Conservation (phyloP, 441 rosid genomes). For the Gossypium schwendimanii region DNA sequence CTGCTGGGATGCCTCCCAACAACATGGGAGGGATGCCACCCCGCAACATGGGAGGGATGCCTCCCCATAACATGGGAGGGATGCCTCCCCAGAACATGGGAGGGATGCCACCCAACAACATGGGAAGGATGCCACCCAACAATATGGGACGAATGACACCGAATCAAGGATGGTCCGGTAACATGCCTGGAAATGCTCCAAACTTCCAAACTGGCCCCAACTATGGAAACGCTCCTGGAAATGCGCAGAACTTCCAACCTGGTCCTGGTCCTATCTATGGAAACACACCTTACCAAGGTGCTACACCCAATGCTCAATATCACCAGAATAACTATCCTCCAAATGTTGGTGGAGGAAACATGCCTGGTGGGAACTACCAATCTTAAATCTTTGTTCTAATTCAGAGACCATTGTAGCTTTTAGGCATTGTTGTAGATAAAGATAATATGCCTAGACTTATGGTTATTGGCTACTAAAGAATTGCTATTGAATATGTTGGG, state of each 20-base stretch:
- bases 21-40: not conserved
- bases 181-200: constrained; percentile 21
- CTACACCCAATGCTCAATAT: constrained; percentile 35
- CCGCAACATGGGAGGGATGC: not conserved
- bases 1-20: not conserved
- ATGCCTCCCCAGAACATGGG: not conserved
- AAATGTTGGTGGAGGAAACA: constrained; percentile 24
- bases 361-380: constrained; percentile 27
- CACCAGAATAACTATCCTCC: constrained; percentile 41
- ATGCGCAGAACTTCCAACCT: constrained; percentile 15
- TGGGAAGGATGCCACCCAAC: constrained; percentile 10
- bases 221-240: constrained; percentile 1
- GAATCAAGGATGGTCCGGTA: constrained; percentile 40
- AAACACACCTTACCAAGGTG: constrained; percentile 26
- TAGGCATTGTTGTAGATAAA: constrained; percentile 28
- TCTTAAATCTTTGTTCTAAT: constrained; percentile 14
- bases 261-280: constrained; percentile 21
- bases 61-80: not conserved
- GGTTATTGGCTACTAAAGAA: not conserved
- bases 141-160: constrained; percentile 25
- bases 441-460: not conserved
- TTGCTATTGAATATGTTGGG: not conserved
- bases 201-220: constrained; percentile 10
- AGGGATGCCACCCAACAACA: not conserved
- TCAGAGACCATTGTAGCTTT: constrained; percentile 6